These are phyloP conservation scores for Aspergillus amoenus DNA, from an alignment of 2,329 filamentous ascomycete species.

Conservation along the genomic window DNA sequence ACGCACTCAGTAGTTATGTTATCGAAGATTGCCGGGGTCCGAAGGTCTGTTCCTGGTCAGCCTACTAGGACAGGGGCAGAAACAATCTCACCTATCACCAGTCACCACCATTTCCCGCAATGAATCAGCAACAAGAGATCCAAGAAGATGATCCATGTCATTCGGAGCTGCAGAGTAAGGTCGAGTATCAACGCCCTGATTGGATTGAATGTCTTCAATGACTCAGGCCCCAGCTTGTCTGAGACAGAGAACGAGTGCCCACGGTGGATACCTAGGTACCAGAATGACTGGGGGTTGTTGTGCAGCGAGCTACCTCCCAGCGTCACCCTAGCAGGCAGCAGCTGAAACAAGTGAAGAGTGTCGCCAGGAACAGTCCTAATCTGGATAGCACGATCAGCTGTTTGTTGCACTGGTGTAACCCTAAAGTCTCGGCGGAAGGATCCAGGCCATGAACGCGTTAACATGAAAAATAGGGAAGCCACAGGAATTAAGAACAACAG, in stretches of 20 bases:
- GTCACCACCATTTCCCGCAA: background rate
- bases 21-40: too few species aligned
- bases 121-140: too few species aligned
- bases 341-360: background rate
- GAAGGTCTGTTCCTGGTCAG: background rate
- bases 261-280: too few species aligned
- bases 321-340: background rate
- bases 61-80: background rate
- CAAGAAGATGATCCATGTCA: too few species aligned
- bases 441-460: background rate
- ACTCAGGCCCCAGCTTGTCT: too few species aligned
- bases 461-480: background rate
- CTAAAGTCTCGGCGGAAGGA: background rate
- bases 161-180: too few species aligned
- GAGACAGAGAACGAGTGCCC: too few species aligned
- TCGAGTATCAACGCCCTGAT: too few species aligned
- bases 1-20: background rate
- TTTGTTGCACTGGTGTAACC: slow-evolving; percentile 2
- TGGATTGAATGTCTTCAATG: too few species aligned
- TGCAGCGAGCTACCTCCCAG: background rate
- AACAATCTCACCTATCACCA: background rate
- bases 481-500: background rate
- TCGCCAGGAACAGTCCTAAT: background rate
- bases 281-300: background rate
- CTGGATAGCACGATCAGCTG: background rate